Evolutionary conservation across 2,329 filamentous ascomycete species (phyloP), one percentile per base, ranked within the genome.

Genomic region (Lecanosticta acicola): DNA sequence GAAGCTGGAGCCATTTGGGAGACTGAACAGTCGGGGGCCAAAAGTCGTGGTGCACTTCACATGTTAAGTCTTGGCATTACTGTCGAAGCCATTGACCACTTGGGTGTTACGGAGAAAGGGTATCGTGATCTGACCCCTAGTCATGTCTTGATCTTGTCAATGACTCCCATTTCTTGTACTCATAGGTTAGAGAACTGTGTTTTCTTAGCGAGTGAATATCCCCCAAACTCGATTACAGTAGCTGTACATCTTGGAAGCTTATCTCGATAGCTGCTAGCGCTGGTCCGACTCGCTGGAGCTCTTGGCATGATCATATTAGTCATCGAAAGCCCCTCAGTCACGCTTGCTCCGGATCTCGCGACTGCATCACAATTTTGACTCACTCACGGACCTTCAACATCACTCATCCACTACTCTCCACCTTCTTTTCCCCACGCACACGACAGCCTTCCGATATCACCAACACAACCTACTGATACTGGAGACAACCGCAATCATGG

Each of bases 401-500:
- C 17, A n/a, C 4, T 37, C 14, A 37, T 36, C 38, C 36, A 41
- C 26, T n/a, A 18, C 19, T n/a, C n/a, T n/a, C n/a, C n/a, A n/a
- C n/a, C n/a, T n/a, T n/a, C n/a, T n/a, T 39, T 20, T 32, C 39
- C 39, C 33, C 16, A 41, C 39, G 16, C 18, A 29, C 35, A 32
- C 26, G 35, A 39, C 34, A 24, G 13, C n/a, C n/a, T 9, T 33
- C 14, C 29, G 19, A 20, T 7, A 21, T 41, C 18, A 36, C 13
- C 29, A 42, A 11, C 38, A 36, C 43, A 39, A 36, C 39, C 43
- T 13, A 18, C 37, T 34, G 38, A 32, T 42, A 14, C 26, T 37
- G 24, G 37, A 35, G 17, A 46, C 36, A 10, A 51, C 60, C 67
- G 68, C 71, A 71, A 75, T 68, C 68, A 78, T 78, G 75, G 72